phyloP scores from a whole-genome alignment of 148 eudicot species.

The Drosera capensis region DNA sequence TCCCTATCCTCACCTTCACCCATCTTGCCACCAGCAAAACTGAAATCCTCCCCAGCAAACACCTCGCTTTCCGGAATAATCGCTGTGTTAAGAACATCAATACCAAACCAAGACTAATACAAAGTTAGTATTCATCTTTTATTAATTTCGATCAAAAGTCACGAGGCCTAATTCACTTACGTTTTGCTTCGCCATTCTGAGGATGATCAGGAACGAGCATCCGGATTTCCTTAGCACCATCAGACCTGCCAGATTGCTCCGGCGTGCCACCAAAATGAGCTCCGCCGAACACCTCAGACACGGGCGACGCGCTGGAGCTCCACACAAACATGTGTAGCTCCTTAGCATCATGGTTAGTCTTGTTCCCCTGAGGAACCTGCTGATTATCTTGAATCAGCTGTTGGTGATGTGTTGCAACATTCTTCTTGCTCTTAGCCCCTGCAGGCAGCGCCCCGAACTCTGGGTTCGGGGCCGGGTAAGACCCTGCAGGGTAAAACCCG shows the following conservation, averaged over 20 bases:
- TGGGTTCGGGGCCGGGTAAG: conserved; percentile 40
- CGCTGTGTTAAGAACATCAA: not conserved
- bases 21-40: conserved; percentile 18
- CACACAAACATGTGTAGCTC: conserved; percentile 94
- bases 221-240: conserved; percentile 81
- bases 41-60: conserved; percentile 25
- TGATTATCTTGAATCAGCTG: conserved; percentile 11
- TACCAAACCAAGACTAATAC: not conserved
- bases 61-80: conserved; percentile 18
- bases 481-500: conserved; percentile 36
- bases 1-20: conserved; percentile 13
- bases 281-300: conserved; percentile 64
- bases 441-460: conserved; percentile 19
- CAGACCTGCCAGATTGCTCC: conserved; percentile 61
- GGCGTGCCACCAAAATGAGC: conserved; percentile 54
- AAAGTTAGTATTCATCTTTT: not conserved
- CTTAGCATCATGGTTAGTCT: conserved; percentile 42
- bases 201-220: conserved; percentile 60
- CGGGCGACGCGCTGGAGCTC: conserved; percentile 81
- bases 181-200: conserved; percentile 67
- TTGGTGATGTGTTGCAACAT: conserved; percentile 16
- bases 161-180: too few species aligned
- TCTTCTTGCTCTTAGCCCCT: conserved; percentile 8
- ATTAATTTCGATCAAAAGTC: too few species aligned
- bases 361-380: conserved; percentile 3